Percentiles rank a stretch among this genome's conserved stretches.
These are phyloP conservation scores for Saturnispora saitoi DNA, from an alignment of 805 yeast species.

Conservation along the genomic window DNA sequence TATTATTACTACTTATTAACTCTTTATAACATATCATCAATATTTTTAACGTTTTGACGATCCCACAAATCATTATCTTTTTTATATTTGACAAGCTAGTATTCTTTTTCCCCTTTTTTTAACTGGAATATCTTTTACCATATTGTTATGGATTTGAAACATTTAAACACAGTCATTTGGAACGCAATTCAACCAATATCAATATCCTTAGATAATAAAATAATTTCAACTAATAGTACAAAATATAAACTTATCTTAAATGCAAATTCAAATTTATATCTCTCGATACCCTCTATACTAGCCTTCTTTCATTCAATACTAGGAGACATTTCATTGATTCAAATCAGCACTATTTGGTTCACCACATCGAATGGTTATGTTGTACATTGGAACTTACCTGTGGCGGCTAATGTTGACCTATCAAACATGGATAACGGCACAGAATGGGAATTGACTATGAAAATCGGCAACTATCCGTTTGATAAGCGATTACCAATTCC, in stretches of 20 bases:
- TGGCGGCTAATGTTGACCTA: constrained; percentile 46
- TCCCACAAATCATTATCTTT: not conserved
- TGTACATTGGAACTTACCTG: constrained; percentile 68
- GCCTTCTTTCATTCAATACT: not conserved
- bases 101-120: not conserved
- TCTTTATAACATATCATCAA: constrained; percentile 1
- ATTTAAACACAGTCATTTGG: not conserved
- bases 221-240: not conserved
- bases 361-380: not conserved
- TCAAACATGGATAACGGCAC: constrained; percentile 5
- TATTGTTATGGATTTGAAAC: not conserved
- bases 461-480: constrained; percentile 34
- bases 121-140: too few relatives aligned
- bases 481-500: constrained; percentile 35
- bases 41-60: constrained; percentile 1
- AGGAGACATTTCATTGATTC: not conserved
- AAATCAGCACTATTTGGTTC: constrained; percentile 1
- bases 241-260: not conserved
- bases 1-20: not conserved
- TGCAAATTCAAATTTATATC: not conserved
- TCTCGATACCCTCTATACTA: not conserved
- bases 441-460: constrained; percentile 41
- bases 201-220: not conserved
- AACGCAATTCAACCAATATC: not conserved
- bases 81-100: not conserved